phyloP scores from a whole-genome alignment of 2,329 filamentous ascomycete species.

The Calonectria multiphialidica region DNA sequence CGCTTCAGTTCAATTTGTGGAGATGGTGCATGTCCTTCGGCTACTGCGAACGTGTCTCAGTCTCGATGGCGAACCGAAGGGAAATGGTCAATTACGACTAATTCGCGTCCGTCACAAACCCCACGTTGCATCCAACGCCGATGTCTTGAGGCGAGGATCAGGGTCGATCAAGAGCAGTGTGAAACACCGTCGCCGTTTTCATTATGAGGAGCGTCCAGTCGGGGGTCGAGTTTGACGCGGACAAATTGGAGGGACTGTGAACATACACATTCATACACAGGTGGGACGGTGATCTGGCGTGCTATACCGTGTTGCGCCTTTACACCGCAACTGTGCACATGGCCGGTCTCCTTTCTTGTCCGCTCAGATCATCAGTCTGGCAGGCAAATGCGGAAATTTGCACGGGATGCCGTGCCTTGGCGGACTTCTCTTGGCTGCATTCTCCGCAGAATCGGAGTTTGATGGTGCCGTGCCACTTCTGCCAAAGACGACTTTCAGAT shows the following conservation, averaged over 20 bases:
- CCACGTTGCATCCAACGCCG: background rate
- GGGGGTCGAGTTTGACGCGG: conserved; percentile 1
- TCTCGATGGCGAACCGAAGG: background rate
- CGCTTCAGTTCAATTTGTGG: background rate
- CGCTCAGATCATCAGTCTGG: background rate
- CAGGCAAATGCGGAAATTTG: conserved; percentile 7
- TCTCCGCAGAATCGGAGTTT: background rate
- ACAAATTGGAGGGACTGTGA: background rate
- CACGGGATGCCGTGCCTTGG: conserved; percentile 2
- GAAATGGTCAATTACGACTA: background rate
- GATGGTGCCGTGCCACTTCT: conserved; percentile 5
- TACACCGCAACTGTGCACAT: background rate
- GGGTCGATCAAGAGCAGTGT: background rate
- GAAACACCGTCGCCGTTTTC: background rate
- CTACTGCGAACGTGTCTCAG: background rate
- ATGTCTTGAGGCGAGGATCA: background rate
- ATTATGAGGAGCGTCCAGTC: background rate
- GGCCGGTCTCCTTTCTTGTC: background rate
- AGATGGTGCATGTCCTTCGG: background rate
- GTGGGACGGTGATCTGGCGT: background rate
- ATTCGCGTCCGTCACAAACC: background rate
- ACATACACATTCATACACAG: background rate
- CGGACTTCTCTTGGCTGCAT: background rate
- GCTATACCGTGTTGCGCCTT: background rate
- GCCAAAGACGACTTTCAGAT: background rate